phyloP scores from a whole-genome alignment of 2,329 filamentous ascomycete genomes.

The Pseudogymnoascus verrucosus region DNA sequence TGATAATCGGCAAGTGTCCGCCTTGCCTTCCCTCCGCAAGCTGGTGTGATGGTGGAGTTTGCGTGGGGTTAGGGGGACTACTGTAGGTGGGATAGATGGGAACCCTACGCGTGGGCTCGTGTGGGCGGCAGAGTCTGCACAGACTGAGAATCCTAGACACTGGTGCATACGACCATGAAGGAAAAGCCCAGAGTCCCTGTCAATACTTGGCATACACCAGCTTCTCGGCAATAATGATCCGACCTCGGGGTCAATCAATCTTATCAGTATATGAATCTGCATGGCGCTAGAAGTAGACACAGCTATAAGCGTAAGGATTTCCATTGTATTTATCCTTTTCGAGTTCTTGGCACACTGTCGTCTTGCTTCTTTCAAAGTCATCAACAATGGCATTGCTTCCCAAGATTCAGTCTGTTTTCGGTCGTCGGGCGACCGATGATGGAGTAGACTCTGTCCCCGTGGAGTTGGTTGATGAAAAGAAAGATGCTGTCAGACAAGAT shows the following conservation, averaged over 20 bases:
- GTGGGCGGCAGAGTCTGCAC: not conserved
- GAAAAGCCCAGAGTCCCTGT: not conserved
- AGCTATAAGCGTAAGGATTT: constrained; percentile 8
- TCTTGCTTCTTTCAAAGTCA: constrained; percentile 5
- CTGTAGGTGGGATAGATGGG: not conserved
- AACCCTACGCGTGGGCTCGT: not conserved
- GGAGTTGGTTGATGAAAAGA: not conserved
- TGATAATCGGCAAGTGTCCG: not conserved
- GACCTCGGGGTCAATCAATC: not conserved
- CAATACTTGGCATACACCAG: constrained; percentile 2
- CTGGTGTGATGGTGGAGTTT: not conserved
- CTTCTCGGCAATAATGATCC: not conserved
- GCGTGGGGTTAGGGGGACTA: not conserved
- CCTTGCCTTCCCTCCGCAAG: not conserved
- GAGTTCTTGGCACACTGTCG: not conserved
- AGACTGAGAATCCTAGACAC: not conserved
- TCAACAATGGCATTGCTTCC: constrained; percentile 15
- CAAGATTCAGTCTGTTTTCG: constrained; percentile 10
- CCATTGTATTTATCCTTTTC: not conserved
- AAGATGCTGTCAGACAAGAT: not conserved
- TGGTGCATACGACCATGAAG: not conserved
- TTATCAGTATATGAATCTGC: constrained; percentile 4
- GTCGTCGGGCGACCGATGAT: constrained; percentile 12
- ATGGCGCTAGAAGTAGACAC: not conserved
- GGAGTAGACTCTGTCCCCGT: not conserved